A percentile compares a stretch with the other conserved stretches of the same genome.
phyloP scores from a whole-genome alignment of 1,139 yeast species.

The Zygoascus meyerae region DNA sequence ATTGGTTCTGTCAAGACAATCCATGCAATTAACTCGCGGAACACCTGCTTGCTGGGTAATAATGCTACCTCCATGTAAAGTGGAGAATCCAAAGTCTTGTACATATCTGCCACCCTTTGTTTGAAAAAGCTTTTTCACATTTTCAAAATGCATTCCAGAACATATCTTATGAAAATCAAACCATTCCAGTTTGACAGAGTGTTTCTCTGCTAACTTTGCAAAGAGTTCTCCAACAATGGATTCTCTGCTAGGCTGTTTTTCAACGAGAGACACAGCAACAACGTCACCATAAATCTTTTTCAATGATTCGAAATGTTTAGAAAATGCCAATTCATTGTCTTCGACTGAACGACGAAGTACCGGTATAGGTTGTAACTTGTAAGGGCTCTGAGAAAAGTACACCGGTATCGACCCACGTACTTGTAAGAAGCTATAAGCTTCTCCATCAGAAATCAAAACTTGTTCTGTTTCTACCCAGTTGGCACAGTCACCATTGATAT shows the following conservation, averaged over 20 bases:
- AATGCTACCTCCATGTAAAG: constrained; percentile 13
- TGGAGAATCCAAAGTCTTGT: constrained; percentile 33
- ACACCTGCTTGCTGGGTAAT: constrained; percentile 32
- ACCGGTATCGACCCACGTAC: constrained; percentile 46
- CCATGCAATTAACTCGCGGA: constrained; percentile 39
- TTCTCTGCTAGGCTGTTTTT: constrained; percentile 34
- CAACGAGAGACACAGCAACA: constrained; percentile 36
- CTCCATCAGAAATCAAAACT: constrained; percentile 18
- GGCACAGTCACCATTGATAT: constrained; percentile 41
- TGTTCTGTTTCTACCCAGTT: constrained; percentile 45
- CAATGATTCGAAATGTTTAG: constrained; percentile 32
- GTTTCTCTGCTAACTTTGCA: constrained; percentile 25
- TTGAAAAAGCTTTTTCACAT: constrained; percentile 30
- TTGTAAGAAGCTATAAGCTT: constrained; percentile 17
- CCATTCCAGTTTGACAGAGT: constrained; percentile 34
- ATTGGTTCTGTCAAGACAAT: constrained; percentile 42
- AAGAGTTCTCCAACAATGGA: constrained; percentile 34
- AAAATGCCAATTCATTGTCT: constrained; percentile 29
- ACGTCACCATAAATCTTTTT: constrained; percentile 27
- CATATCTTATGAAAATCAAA: constrained; percentile 42
- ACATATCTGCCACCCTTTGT: constrained; percentile 23
- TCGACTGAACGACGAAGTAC: constrained; percentile 29
- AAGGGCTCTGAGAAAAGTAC: constrained; percentile 48
- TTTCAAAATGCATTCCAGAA: constrained; percentile 38
- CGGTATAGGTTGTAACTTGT: constrained; percentile 43